Conservation (phyloP, 495 filamentous ascomycete genomes). For the Penicillium robsamsonii region DNA sequence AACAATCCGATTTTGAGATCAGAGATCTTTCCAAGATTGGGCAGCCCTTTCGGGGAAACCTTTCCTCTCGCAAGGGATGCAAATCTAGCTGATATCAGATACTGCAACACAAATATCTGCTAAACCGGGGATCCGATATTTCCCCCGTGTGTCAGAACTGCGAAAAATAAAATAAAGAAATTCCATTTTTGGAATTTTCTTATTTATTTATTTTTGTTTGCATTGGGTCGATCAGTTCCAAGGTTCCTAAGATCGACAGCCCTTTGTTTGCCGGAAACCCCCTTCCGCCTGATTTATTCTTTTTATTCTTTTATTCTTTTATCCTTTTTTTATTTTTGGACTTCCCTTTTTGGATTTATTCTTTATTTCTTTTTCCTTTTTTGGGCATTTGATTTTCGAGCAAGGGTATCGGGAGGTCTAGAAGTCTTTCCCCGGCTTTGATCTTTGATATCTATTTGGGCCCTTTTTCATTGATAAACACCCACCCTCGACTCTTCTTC, state of each 20-base stretch:
- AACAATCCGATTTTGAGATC: conserved; percentile 15
- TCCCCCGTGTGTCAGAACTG: conserved; percentile 2
- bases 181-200: conserved; percentile 5
- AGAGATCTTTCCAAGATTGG: conserved; percentile 9
- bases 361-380: conserved; percentile 3
- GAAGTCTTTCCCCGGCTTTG: conserved; percentile 35
- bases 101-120: neutral
- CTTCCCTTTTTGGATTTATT: neutral
- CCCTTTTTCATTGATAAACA: conserved; percentile 21
- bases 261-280: conserved; percentile 19
- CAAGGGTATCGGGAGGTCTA: conserved; percentile 34
- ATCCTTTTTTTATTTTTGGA: conserved; percentile 4
- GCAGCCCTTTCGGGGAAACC: conserved; percentile 15
- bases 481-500: conserved; percentile 8
- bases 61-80: conserved; percentile 12
- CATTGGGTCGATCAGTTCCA: neutral
- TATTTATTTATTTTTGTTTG: conserved; percentile 1
- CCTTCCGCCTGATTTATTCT: conserved; percentile 16
- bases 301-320: conserved; percentile 10
- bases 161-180: neutral
- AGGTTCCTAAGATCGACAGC: conserved; percentile 18
- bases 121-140: conserved; percentile 5
- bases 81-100: neutral
- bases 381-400: conserved; percentile 13
- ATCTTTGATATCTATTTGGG: conserved; percentile 10